Evolutionary conservation across 2,329 filamentous ascomycete genomes (phyloP), one percentile per base, ranked within the genome.

Genomic region (Alternaria arbusti): DNA sequence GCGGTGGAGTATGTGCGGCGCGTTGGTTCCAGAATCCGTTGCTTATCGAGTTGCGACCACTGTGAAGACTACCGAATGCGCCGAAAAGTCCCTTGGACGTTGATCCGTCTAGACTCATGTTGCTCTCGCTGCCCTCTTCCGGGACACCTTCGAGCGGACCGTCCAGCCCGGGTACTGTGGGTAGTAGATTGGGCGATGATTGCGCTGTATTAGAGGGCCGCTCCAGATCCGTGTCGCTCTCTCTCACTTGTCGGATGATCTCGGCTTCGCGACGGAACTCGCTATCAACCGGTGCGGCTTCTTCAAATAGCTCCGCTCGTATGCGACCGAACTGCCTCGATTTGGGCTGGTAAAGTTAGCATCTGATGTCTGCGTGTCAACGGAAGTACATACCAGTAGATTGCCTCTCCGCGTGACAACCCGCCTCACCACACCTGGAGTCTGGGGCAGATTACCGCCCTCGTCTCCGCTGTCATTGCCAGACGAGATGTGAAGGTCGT

Each of bases 281-380:
- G 45, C 91, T 91, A 72, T 99, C 96, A 10, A 97, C 85, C 0
- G 96, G 96, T 0, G 94, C 89, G 15, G 88, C 87, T 82, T 99
- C 96, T 81, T 99, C 96, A 61, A 92, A 86, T 1, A 99, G 86
- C 4, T 94, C 94, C 9, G 95, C 96, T 65, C 92, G 89, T 69
- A 99, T 97, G 11, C 96, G 90, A 6, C 94, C 94, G 79, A 99
- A 99, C 0, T 91, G 94, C 82, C 97, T 97, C 1, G 95, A 96
- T 84, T 98, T 99, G 12, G 96, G 96, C 92, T 96, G 70, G 5
- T 10, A 54, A 61, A 47, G 59, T 77, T 49, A 71, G 67, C 49
- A 71, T 61, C 45, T 11, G 11, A 11, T n/a, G 3, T 1, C 1
- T 8, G 6, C n/a, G 6, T 9, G n/a, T 9, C 10, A 4, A n/a